Evolutionary conservation across 2,329 filamentous ascomycete genomes (phyloP), one percentile per base, ranked within the genome.

Genomic region (Niveomyces coronatus): DNA sequence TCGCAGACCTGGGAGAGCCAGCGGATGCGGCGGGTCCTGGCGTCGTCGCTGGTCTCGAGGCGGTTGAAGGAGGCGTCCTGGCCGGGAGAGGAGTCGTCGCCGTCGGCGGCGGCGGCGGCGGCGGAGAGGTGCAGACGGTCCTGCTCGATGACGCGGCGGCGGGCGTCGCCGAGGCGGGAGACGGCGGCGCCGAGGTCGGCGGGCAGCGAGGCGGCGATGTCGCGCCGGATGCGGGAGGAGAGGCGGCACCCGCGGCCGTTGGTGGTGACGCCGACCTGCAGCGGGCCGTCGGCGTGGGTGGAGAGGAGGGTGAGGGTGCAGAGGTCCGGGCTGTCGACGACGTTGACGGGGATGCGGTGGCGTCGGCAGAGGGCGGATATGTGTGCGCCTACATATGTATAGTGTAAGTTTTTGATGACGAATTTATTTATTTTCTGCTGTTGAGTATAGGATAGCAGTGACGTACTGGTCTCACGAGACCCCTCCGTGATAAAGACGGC

Each of bases 1-100:
- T 98, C 91, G 69, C 91, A 98, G 37, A 98, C 86, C 56, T 98
- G 91, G 15, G 83, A 77, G 2, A 98, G 68, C 91, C 91, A 98
- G 41, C 91, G 76, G 68, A 94, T 88, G 36, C 91, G 74, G 43
- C 89, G 71, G 16, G 75, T 87, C 54, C 86, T 86, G 1, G 74
- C 63, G 51, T 91, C 85, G 31, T 79, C 36, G 9, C 20, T 16
- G 0, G 71, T 75, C 6, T 96, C 72, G 4, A 98, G 68, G 44
- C 74, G 78, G 58, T 98, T 98, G 60, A 98, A 95, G 0, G 71
- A 74, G 1, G 88, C 76, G 13, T 73, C 76, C 59, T 96, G 91
- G 37, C 84, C 84, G 4, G 70, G 62, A 7, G 79, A 79, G 39
- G 87, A 73, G 46, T 76, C 72, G 9, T 62, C 51, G 31, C 62